Base-by-base conservation (phyloP, 2,329 filamentous ascomycete genomes). In the Venturia asperata region DNA sequence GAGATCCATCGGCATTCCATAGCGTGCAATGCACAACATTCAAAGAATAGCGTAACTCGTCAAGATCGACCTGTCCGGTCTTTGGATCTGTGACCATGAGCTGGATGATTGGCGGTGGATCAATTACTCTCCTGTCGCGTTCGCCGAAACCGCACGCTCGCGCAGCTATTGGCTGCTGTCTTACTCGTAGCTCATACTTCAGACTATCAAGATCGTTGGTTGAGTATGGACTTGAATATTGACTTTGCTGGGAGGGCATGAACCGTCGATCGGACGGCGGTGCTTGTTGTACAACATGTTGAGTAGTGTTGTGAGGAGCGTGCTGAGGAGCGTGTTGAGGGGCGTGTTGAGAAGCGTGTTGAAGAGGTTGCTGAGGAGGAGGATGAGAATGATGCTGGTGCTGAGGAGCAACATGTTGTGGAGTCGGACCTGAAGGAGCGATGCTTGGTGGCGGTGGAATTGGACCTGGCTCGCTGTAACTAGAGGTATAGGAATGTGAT, bases 111-210 rank as follows among this genome's bases (percentile, higher is more conserved):
- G 90, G 90, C 2, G 90, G 90, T 49, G 90, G 90, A 72, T 94
- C 90, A 68, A 94, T 90, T 19, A 92, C 89, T 67, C 90, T 83
- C 47, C 90, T 84, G 72, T 94, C 90, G 68, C 90, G 82, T 75
- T 93, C 90, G 67, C 90, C 90, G 73, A 92, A 93, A 1, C 90
- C 90, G 71, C 90, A 94, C 52, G 89, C 90, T 69, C 90, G 82
- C 64, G 90, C 90, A 0, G 89, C 89, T 21, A 85, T 80, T 10
- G 90, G 90, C 71, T 93, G 90, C 74, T 94, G 90, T 62, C 90
- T 86, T 67, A 93, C 85, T 56, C 75, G 78, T 65, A 90, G 81
- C 61, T 76, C 74, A 70, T 80, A 82, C 64, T 76, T 68, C 47
- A 74, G 66, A 43, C 60, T 43, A 17, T 61, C 60, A n/a, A 45